phyloP scores from a whole-genome alignment of 257 asterid species.

The Salvia hispanica region DNA sequence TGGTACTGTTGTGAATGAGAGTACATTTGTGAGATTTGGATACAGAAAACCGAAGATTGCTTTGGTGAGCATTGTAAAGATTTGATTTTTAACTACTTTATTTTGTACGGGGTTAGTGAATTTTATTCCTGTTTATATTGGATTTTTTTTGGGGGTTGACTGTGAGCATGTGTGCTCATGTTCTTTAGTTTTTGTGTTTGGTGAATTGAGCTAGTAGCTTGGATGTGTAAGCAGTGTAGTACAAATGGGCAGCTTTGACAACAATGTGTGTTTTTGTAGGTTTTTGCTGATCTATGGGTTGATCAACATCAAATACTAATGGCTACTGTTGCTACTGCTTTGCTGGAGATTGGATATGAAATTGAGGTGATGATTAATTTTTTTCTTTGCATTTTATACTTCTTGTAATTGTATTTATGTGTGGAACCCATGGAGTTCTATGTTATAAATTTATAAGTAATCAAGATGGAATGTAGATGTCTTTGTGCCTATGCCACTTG shows the following conservation, averaged over 20 bases:
- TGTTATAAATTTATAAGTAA: background rate
- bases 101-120: conserved; percentile 5
- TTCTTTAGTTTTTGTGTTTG: background rate
- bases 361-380: conserved; percentile 62
- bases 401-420: conserved; percentile 4
- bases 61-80: conserved; percentile 49
- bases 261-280: conserved; percentile 41
- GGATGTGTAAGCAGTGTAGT: conserved; percentile 22
- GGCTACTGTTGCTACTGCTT: conserved; percentile 72
- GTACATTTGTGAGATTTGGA: conserved; percentile 60
- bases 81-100: background rate
- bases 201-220: conserved; percentile 18
- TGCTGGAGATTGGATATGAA: conserved; percentile 77
- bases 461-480: background rate
- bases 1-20: conserved; percentile 37
- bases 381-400: conserved; percentile 7
- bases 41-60: conserved; percentile 77
- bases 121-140: background rate
- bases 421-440: background rate
- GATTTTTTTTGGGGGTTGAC: conserved; percentile 10
- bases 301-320: conserved; percentile 85
- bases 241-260: conserved; percentile 27
- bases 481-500: conserved; percentile 9
- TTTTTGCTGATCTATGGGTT: conserved; percentile 75
- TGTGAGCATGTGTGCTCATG: background rate